A percentile compares a stretch with the other conserved stretches of the same genome.
Conservation (phyloP, 1,284 basidiomycete genomes). For the Puccinia triticina region DNA sequence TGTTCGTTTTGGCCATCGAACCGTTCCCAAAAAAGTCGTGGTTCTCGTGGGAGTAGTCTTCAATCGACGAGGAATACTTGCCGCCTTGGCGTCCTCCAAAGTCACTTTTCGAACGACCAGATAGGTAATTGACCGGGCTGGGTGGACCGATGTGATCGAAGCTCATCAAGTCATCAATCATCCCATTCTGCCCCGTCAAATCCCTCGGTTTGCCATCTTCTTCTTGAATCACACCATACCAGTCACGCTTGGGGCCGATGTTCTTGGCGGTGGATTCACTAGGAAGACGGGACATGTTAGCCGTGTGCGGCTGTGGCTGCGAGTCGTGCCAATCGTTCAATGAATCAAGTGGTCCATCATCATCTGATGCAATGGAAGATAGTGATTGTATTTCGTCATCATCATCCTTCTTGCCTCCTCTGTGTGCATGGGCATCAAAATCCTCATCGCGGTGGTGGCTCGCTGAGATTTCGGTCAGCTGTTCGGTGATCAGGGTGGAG, state of each 20-base stretch:
- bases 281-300: background rate
- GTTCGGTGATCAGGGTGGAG: slow-evolving; percentile 11
- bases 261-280: background rate
- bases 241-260: background rate
- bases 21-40: background rate
- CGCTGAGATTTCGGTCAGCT: slow-evolving; percentile 1
- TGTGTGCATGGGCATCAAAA: background rate
- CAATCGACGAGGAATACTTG: background rate
- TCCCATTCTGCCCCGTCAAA: background rate
- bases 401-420: slow-evolving; percentile 9
- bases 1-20: background rate
- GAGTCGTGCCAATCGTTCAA: slow-evolving; percentile 16
- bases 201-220: background rate
- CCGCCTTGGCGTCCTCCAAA: background rate
- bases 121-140: background rate
- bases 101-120: background rate
- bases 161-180: slow-evolving; percentile 42
- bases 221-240: background rate
- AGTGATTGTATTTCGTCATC: slow-evolving; percentile 23
- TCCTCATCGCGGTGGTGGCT: background rate
- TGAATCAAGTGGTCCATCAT: slow-evolving; percentile 2
- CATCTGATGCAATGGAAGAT: slow-evolving; percentile 35
- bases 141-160: slow-evolving; percentile 30
- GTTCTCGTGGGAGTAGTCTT: background rate
- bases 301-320: background rate